These are phyloP conservation scores for Pisolithus tinctorius DNA, from an alignment of 768 basidiomycete species.

Conservation along the genomic window DNA sequence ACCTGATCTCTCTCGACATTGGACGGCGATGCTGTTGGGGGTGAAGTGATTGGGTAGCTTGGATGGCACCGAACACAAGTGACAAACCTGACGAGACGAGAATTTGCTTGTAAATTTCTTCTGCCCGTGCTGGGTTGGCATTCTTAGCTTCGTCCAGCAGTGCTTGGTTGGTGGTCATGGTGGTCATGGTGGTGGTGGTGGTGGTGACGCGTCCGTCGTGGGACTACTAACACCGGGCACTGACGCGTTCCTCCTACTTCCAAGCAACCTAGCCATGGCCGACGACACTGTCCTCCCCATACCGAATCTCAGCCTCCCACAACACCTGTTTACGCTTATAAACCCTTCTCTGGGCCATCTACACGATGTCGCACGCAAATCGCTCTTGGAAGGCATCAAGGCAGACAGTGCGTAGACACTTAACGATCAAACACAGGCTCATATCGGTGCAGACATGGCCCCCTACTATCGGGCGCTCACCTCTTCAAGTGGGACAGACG, in stretches of 20 bases:
- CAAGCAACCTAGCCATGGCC: neutral
- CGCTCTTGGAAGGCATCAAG: conserved; percentile 68
- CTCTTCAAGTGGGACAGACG: conserved; percentile 31
- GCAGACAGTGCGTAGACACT: conserved; percentile 49
- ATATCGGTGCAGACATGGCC: conserved; percentile 66
- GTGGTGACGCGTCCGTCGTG: neutral
- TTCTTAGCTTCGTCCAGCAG: conserved; percentile 44
- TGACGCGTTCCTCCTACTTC: neutral
- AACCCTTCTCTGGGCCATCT: conserved; percentile 52
- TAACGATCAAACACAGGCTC: neutral
- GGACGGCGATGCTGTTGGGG: conserved; percentile 22
- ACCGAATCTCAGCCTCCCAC: conserved; percentile 69
- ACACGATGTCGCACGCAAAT: conserved; percentile 58
- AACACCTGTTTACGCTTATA: conserved; percentile 56
- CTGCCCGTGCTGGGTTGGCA: conserved; percentile 54
- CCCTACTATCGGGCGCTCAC: conserved; percentile 68
- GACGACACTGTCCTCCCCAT: conserved; percentile 51
- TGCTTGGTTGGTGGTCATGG: conserved; percentile 8
- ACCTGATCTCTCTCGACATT: conserved; percentile 47
- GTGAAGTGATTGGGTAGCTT: neutral
- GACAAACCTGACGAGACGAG: conserved; percentile 31
- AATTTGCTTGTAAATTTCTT: conserved; percentile 56
- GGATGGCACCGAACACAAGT: neutral
- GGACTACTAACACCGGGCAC: neutral
- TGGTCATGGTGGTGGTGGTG: neutral